Evolutionary conservation across 208 protist genomes (phyloP), one percentile per base, ranked within the genome.

Genomic region (Leishmania major): DNA sequence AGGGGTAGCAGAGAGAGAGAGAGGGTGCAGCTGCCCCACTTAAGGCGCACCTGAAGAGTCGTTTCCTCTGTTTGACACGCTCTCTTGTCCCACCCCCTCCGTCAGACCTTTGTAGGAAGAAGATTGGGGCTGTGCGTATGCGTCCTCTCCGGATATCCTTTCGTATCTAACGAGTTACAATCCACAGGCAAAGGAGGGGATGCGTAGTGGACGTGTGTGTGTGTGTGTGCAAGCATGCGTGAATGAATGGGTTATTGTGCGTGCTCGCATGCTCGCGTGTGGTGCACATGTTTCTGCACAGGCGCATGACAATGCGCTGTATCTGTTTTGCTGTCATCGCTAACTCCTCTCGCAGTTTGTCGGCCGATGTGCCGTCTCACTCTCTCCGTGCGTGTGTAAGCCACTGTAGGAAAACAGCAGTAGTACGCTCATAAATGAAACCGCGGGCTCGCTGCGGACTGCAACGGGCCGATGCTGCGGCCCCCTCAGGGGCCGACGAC

Each of bases 91-190:
- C 53, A 22, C 45, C 19, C 45, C 45, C n/a, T 31, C 47, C 47
- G 8, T 53, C 70, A 55, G 19, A n/a, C 8, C 8, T 74, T 55
- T 74, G 40, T 74, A 74, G 70, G 70, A 55, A 53, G 70, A 53
- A 0, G 40, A 5, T 11, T 51, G 70, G 45, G 70, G 25, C 70
- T 74, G 62, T 22, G 4, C 31, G n/a, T 40, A 37, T n/a, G 67
- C 70, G 45, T 80, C 28, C 57, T 66, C 67, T 59, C 78, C n/a
- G 53, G 25, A 77, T n/a, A 35, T 40, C 43, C 73, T 19, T 71
- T 37, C 43, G 25, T 37, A 84, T 67, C 69, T 73, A 80, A 47
- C 66, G 70, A 53, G 37, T 22, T 31, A 45, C 10, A 74, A 22
- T 10, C 70, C 37, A 31, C 45, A 22, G 70, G 47, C 40, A 74